A percentile compares a stretch with the other conserved stretches of the same genome.
These are phyloP conservation scores for Kwoniella botswanensis DNA, from an alignment of 768 basidiomycete genomes.

Conservation along the genomic window DNA sequence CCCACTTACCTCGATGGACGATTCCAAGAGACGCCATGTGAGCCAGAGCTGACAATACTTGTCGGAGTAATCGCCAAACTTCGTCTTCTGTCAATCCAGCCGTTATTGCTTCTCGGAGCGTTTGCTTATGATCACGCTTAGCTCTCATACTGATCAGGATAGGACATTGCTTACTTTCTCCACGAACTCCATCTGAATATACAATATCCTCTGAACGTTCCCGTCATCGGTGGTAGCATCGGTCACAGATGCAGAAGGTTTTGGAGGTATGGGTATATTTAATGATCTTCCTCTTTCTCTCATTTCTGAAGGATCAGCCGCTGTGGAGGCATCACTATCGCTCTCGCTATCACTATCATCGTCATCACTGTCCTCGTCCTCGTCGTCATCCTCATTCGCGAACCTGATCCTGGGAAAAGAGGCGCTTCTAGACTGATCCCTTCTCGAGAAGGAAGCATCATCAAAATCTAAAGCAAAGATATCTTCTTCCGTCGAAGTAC, in stretches of 20 bases:
- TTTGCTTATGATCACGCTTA: slow-evolving; percentile 64
- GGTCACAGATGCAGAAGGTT: slow-evolving; percentile 38
- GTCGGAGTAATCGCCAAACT: slow-evolving; percentile 86
- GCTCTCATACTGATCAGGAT: neutral
- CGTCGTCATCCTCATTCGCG: slow-evolving; percentile 58
- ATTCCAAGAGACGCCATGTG: slow-evolving; percentile 90
- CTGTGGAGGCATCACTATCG: slow-evolving; percentile 25
- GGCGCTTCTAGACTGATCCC: slow-evolving; percentile 61
- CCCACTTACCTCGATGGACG: slow-evolving; percentile 61
- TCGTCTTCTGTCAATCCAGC: slow-evolving; percentile 83
- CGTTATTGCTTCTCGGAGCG: slow-evolving; percentile 72
- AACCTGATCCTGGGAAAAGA: slow-evolving; percentile 86
- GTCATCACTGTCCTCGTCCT: slow-evolving; percentile 56
- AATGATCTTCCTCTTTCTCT: slow-evolving; percentile 19
- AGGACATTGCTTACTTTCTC: slow-evolving; percentile 42
- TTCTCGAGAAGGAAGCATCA: slow-evolving; percentile 61
- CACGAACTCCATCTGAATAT: slow-evolving; percentile 82
- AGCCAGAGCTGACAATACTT: slow-evolving; percentile 84
- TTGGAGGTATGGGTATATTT: slow-evolving; percentile 17
- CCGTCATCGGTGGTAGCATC: slow-evolving; percentile 40
- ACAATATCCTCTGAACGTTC: slow-evolving; percentile 66
- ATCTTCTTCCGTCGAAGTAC: slow-evolving; percentile 57
- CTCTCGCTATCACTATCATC: slow-evolving; percentile 24
- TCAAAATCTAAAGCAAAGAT: slow-evolving; percentile 72
- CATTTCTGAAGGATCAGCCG: slow-evolving; percentile 33